Conservation (phyloP, 495 filamentous ascomycete species). For the Neurospora sp. region DNA sequence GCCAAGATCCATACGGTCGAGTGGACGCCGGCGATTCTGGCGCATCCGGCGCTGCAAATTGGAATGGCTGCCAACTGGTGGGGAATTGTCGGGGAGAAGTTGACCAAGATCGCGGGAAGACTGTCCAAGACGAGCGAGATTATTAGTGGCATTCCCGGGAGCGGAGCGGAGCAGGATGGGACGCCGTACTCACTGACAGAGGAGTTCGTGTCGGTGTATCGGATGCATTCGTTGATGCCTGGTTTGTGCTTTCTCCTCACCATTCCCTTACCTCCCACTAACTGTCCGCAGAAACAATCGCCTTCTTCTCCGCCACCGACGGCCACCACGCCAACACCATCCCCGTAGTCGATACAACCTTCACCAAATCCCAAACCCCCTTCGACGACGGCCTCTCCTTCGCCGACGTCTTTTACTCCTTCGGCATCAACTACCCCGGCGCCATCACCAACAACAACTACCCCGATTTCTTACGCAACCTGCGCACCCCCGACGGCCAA, state of each 20-base stretch:
- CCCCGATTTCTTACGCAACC: constrained; percentile 28
- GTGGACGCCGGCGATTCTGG: constrained; percentile 37
- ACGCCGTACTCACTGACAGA: constrained; percentile 32
- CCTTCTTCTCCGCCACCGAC: constrained; percentile 24
- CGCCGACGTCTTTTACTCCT: constrained; percentile 34
- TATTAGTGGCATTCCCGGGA: constrained; percentile 32
- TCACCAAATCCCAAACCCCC: constrained; percentile 22
- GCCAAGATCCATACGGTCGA: constrained; percentile 40
- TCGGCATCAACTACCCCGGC: constrained; percentile 37
- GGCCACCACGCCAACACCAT: constrained; percentile 24
- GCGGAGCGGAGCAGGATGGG: constrained; percentile 25
- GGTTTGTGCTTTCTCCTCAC: constrained; percentile 4
- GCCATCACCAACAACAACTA: constrained; percentile 33
- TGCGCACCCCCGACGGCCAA: constrained; percentile 23
- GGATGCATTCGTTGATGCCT: constrained; percentile 35
- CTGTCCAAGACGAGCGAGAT: constrained; percentile 26
- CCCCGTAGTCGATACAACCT: constrained; percentile 20
- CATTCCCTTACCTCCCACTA: neutral
- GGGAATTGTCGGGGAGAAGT: constrained; percentile 32
- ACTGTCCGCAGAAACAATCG: constrained; percentile 21
- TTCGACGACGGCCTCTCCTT: constrained; percentile 21
- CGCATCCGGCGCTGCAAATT: constrained; percentile 30
- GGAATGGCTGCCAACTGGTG: constrained; percentile 35
- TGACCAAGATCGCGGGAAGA: constrained; percentile 29
- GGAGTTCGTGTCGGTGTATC: constrained; percentile 36